phyloP scores from a whole-genome alignment of 129 eudicot genomes.

The Artemisia annua region DNA sequence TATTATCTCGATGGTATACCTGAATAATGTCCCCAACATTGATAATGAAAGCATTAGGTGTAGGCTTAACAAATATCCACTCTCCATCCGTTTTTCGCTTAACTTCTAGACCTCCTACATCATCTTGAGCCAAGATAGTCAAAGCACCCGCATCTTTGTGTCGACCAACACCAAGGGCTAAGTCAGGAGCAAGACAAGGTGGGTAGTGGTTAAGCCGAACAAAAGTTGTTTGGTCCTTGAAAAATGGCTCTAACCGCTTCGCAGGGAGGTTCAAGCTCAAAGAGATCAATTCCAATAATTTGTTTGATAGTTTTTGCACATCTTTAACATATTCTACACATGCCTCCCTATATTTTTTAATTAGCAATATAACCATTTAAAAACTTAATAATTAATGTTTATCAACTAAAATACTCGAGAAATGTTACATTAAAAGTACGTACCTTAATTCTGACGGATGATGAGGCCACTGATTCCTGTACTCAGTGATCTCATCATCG shows the following conservation, averaged over 20 bases:
- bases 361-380: neutral
- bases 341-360: constrained; percentile 38
- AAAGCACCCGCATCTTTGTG: constrained; percentile 74
- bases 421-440: no score
- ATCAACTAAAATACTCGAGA: no score
- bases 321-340: constrained; percentile 50
- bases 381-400: neutral
- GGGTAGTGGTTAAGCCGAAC: constrained; percentile 70
- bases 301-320: constrained; percentile 43
- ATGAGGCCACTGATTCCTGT: constrained; percentile 56
- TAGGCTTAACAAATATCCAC: constrained; percentile 76
- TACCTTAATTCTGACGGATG: constrained; percentile 56
- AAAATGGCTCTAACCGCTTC: constrained; percentile 44
- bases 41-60: constrained; percentile 57
- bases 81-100: constrained; percentile 64
- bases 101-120: constrained; percentile 76
- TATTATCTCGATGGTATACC: constrained; percentile 33
- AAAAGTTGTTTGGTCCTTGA: constrained; percentile 53
- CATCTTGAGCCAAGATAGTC: constrained; percentile 72
- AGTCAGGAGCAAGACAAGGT: constrained; percentile 62
- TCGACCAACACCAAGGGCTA: constrained; percentile 80
- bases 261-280: constrained; percentile 50
- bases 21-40: constrained; percentile 87
- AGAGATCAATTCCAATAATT: constrained; percentile 52
- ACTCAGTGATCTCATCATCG: constrained; percentile 26